Evolutionary conservation across 805 yeast species (phyloP), one percentile per base, ranked within the genome.

Genomic region (Zygosaccharomyces rouxii): DNA sequence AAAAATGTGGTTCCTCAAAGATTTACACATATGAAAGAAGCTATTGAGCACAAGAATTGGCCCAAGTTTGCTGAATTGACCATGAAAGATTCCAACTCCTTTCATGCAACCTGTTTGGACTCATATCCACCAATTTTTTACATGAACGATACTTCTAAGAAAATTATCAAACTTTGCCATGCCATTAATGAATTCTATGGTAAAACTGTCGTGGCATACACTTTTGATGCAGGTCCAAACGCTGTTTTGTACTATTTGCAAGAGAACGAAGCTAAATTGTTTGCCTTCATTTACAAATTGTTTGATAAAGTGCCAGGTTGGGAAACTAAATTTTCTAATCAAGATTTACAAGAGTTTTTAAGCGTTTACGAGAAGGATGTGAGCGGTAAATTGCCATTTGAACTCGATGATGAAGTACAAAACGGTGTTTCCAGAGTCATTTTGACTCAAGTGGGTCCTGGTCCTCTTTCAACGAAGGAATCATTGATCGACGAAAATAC

Each of bases 201-300:
- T 19, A 74, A 78, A 60, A 76, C 77, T 10, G 76, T 92, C 47
- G 99, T 96, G 10, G 98, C 98, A 33, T 94, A 94, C 70, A 94
- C 99, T 1, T 94, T 86, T 63, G 99, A 94, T 69, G 99, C 99
- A 28, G 99, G 99, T 64, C 99, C 99, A 69, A 94, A 94, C 70
- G 96, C 97, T 18, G 99, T 94, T 39, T 78, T 94, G 52, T 94
- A 94, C 72, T 94, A 94, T 66, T 81, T 84, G 64, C 78, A 77
- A 55, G 74, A 81, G 60, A 79, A 92, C 69, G 96, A 89, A 69
- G 58, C 70, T n/a, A 75, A 73, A 53, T 82, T 94, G 5, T 76
- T 92, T 57, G 83, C 89, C 3, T 74, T 87, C 55, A 71, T 94
- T 50, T 72, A 83, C 67, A 72, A 75, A 48, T 75, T 79, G 54